Percentiles rank a stretch among this genome's conserved stretches.
phyloP scores from a whole-genome alignment of 768 basidiomycete species.

The Psilocybe subaeruginosa region DNA sequence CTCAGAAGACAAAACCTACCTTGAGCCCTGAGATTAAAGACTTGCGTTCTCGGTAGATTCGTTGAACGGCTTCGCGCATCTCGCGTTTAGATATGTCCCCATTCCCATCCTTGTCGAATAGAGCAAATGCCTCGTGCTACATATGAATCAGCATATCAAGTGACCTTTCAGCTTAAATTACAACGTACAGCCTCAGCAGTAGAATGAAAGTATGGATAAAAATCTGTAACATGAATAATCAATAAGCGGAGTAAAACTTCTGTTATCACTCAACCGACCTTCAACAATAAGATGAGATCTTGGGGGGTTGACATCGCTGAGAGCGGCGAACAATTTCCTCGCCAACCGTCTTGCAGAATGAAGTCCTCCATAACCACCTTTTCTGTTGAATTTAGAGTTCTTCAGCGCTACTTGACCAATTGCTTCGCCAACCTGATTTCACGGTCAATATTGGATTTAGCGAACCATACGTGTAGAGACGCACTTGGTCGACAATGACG shows the following conservation, averaged over 20 bases:
- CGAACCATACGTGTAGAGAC: constrained; percentile 8
- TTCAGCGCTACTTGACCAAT: constrained; percentile 76
- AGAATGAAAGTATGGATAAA: constrained; percentile 74
- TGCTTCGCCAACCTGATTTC: constrained; percentile 51
- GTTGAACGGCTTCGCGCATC: constrained; percentile 82
- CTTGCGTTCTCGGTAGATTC: constrained; percentile 81
- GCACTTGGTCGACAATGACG: constrained; percentile 71
- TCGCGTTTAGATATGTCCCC: constrained; percentile 78
- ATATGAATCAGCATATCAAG: constrained; percentile 4
- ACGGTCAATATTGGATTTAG: background rate
- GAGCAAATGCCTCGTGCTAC: constrained; percentile 66
- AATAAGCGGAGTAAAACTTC: background rate
- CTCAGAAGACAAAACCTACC: constrained; percentile 34
- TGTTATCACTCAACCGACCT: constrained; percentile 38
- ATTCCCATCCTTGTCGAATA: constrained; percentile 85
- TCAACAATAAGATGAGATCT: constrained; percentile 68
- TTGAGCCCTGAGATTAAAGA: constrained; percentile 71
- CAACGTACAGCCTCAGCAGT: constrained; percentile 69
- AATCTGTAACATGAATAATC: constrained; percentile 48
- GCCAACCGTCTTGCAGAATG: constrained; percentile 70
- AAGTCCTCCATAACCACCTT: constrained; percentile 55
- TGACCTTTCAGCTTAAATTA: constrained; percentile 2
- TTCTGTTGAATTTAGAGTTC: constrained; percentile 60
- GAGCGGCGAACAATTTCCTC: constrained; percentile 63
- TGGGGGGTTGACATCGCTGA: constrained; percentile 63